phyloP scores from a whole-genome alignment of 345 rosid genomes.

The Pugionium cornutum region DNA sequence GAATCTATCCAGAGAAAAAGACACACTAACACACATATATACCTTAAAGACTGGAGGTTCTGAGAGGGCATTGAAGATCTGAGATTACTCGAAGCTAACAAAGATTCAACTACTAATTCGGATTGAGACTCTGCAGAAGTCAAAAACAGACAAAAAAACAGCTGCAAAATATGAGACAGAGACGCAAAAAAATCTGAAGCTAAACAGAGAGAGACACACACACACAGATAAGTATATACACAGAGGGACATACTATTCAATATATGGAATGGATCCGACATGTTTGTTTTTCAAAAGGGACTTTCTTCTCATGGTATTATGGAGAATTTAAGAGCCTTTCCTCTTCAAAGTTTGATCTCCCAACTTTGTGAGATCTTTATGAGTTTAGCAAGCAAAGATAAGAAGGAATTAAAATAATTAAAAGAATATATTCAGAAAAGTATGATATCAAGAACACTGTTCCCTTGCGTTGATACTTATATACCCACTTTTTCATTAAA shows the following conservation, averaged over 20 bases:
- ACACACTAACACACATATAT: slow-evolving; percentile 12
- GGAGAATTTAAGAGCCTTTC: slow-evolving; percentile 34
- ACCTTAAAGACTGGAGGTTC: slow-evolving; percentile 64
- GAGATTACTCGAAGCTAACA: slow-evolving; percentile 42
- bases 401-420: slow-evolving; percentile 29
- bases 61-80: slow-evolving; percentile 49
- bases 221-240: slow-evolving; percentile 2
- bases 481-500: slow-evolving; percentile 29
- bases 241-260: slow-evolving; percentile 29
- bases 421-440: slow-evolving; percentile 36
- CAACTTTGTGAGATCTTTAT: slow-evolving; percentile 35
- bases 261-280: slow-evolving; percentile 37
- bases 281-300: slow-evolving; percentile 19
- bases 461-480: slow-evolving; percentile 40
- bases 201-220: slow-evolving; percentile 2
- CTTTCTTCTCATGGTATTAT: slow-evolving; percentile 7
- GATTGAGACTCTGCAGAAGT: slow-evolving; percentile 50
- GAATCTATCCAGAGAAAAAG: not conserved
- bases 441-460: slow-evolving; percentile 41
- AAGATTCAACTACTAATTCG: slow-evolving; percentile 49
- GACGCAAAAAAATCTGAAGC: slow-evolving; percentile 6
- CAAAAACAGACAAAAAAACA: slow-evolving; percentile 16
- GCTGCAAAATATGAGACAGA: slow-evolving; percentile 15
- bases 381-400: slow-evolving; percentile 33
- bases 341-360: slow-evolving; percentile 21